Evolutionary conservation across 495 filamentous ascomycete species (phyloP).

Genomic region (Chaetomium fimeti): DNA sequence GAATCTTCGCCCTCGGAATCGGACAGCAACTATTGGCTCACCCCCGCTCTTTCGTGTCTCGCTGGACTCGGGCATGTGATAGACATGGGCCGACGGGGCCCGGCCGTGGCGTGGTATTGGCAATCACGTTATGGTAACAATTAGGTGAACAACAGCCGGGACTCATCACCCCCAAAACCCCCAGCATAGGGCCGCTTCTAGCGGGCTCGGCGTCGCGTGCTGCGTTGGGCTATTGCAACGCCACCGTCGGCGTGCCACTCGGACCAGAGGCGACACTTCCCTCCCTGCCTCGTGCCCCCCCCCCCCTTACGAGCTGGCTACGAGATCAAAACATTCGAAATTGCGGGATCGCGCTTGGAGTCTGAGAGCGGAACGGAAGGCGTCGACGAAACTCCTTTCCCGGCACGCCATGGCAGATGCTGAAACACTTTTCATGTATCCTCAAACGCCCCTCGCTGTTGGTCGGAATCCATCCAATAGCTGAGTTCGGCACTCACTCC

Average conservation of each 20-base stretch:
- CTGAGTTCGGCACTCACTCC: background rate
- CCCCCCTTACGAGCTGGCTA: background rate
- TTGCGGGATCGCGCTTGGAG: background rate
- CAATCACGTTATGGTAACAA: background rate
- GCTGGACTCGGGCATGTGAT: slow-evolving; percentile 21
- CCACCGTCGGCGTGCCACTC: background rate
- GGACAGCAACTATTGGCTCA: background rate
- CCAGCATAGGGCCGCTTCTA: background rate
- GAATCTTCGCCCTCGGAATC: background rate
- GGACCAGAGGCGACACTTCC: background rate
- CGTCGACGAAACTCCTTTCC: background rate
- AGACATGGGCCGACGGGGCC: slow-evolving; percentile 13
- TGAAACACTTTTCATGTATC: background rate
- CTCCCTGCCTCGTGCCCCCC: no score
- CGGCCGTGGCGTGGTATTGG: slow-evolving; percentile 2
- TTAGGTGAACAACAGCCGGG: background rate
- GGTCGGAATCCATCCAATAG: background rate
- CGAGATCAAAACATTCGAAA: background rate
- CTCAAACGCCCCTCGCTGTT: background rate
- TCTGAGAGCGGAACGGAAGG: background rate
- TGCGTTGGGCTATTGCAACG: background rate
- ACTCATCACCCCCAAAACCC: background rate
- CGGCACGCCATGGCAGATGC: background rate
- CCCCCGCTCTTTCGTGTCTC: slow-evolving; percentile 7
- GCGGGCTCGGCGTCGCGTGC: slow-evolving; percentile 11